phyloP scores from a whole-genome alignment of 164 flowering plant genomes.

The Umbellularia californica region DNA sequence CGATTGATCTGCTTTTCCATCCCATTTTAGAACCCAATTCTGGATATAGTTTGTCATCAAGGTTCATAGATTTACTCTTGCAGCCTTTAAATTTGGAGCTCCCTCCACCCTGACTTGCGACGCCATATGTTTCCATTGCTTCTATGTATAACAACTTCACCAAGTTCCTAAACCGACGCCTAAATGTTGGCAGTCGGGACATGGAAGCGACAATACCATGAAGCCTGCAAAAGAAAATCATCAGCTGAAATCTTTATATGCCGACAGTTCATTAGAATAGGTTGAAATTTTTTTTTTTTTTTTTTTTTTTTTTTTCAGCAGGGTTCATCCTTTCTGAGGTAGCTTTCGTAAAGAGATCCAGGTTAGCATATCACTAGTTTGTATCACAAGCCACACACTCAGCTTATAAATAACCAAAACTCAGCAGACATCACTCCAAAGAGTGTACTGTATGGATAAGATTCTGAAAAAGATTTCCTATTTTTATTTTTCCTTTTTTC shows the following conservation, averaged over 20 bases:
- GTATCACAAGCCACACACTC: too few relatives aligned
- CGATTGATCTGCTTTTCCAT: not conserved
- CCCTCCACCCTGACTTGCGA: conserved; percentile 27
- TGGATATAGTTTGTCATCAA: not conserved
- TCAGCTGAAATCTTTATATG: not conserved
- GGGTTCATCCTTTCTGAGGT: too few relatives aligned
- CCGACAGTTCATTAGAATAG: too few relatives aligned
- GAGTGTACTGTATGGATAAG: too few relatives aligned
- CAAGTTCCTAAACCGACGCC: conserved; percentile 64
- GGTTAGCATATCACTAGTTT: too few relatives aligned
- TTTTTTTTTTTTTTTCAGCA: too few relatives aligned
- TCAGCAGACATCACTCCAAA: too few relatives aligned
- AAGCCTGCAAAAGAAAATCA: conserved; percentile 35
- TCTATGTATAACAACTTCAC: conserved; percentile 65
- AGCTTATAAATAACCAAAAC: too few relatives aligned
- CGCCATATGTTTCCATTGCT: conserved; percentile 38
- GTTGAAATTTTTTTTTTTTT: too few relatives aligned
- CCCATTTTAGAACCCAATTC: not conserved
- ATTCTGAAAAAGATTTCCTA: too few relatives aligned
- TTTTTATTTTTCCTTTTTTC: too few relatives aligned
- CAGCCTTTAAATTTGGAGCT: conserved; percentile 9
- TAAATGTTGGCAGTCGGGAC: conserved; percentile 79
- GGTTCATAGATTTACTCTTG: not conserved
- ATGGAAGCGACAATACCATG: conserved; percentile 81
- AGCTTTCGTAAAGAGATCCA: too few relatives aligned